Evolutionary conservation across 768 basidiomycete genomes (phyloP), one percentile per base, ranked within the genome.

Genomic region (Kwoniella europaea): DNA sequence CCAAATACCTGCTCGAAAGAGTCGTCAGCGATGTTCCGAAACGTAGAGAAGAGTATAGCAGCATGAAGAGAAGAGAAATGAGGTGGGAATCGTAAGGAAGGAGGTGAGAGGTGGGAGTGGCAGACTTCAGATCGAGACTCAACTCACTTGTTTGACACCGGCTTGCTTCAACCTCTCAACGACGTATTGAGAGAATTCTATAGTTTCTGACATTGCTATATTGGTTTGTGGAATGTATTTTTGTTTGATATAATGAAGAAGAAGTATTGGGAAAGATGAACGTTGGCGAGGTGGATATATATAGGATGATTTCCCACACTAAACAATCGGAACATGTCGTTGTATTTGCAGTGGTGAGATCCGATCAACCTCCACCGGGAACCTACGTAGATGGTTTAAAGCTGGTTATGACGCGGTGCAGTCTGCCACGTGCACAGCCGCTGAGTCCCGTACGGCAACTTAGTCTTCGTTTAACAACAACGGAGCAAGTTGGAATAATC

Each of bases 81-180:
- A 55, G 50, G 22, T 24, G 41, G 4, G 20, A 68, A 44, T 18
- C 15, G 35, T 12, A 35, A 15, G 59, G 22, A 0, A 1, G 27
- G 69, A 44, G 29, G 68, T 63, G 27, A 71, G 50, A 43, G 35
- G 6, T 35, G 35, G 35, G 35, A 35, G 35, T 35, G 35, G 35
- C 35, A 35, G 35, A 35, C 35, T 35, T 35, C 35, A 35, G 4
- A 9, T 35, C 35, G 35, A 35, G 35, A 35, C 35, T 35, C 73
- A 67, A 53, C 67, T 60, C n/a, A 79, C 84, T 43, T 75, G 89
- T 88, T 93, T 80, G 56, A 79, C 69, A 10, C 69, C 52, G 58
- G 65, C 77, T 67, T 84, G 82, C 73, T 80, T 82, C 67, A 84
- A 75, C 24, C 83, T 55, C 63, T 81, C 80, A 44, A 83, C 71